Evolutionary conservation across 2,329 filamentous ascomycete genomes (phyloP), one percentile per base, ranked within the genome.

Genomic region (Sporothrix curviconia): DNA sequence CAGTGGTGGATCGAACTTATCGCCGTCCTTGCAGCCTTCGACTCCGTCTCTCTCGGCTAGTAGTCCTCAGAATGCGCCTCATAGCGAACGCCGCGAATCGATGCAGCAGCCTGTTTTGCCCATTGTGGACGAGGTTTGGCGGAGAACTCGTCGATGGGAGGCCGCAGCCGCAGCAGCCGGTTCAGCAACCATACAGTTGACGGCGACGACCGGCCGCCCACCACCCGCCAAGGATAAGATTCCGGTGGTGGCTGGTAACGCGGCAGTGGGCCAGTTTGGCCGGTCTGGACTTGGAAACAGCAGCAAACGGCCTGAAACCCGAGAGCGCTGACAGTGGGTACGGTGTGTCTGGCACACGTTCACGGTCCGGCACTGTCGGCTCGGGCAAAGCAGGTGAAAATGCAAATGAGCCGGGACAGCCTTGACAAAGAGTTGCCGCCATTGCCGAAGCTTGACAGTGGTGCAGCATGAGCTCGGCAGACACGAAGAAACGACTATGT

Each of bases 71-170:
- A 8, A 17, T 3, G 47, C n/a, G 7, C 24, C 37, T 3, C 67
- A 65, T 56, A 47, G 72, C 72, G 57, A 83, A 74, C 58, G 78
- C 77, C 63, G 79, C 74, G 68, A 88, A 76, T 71, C 80, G 74
- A 22, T 79, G 75, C 66, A 77, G 74, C 19, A 69, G 66, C 69
- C 68, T 67, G 79, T 73, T 1, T 74, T 97, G 2, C 92, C 92
- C 0, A 86, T 96, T 9, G 91, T 97, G 7, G 89, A 96, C 64
- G 92, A 97, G 72, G 87, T 84, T n/a, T 88, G 84, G n/a, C n/a
- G 5, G 92, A 96, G 70, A 85, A 78, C 9, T 82, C 79, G 7
- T 89, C 86, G 59, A 79, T 84, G 24, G 83, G 84, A 1, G 81
- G 78, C 30, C 78, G 79, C 55, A 83, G 81, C 66, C 78, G 77